Conservation (phyloP, 2,329 filamentous ascomycete genomes). For the Fonsecaea nubica region DNA sequence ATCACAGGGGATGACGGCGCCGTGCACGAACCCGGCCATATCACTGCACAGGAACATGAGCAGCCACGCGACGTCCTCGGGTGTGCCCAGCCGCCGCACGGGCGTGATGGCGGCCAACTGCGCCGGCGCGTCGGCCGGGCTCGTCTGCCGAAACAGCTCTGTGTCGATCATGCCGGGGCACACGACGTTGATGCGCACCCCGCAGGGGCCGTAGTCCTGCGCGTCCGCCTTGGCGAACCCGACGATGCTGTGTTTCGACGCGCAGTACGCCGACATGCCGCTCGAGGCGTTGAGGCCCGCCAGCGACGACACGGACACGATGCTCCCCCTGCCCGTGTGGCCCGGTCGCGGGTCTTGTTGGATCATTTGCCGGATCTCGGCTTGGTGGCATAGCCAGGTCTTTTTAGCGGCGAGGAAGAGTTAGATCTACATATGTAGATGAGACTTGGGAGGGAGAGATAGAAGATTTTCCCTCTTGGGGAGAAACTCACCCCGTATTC, state of each 20-base stretch:
- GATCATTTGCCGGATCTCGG: slow-evolving; percentile 55
- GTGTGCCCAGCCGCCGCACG: neutral
- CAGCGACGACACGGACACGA: slow-evolving; percentile 62
- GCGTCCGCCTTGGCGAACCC: slow-evolving; percentile 52
- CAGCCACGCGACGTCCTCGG: slow-evolving; percentile 10
- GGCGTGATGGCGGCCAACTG: slow-evolving; percentile 13
- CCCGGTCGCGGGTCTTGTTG: slow-evolving; percentile 49
- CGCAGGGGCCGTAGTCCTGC: slow-evolving; percentile 43
- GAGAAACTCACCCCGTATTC: slow-evolving; percentile 51
- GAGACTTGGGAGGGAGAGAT: neutral
- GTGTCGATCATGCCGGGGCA: slow-evolving; percentile 53
- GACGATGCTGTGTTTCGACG: slow-evolving; percentile 52
- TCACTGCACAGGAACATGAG: slow-evolving; percentile 10
- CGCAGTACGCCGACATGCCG: slow-evolving; percentile 49
- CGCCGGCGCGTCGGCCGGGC: slow-evolving; percentile 14
- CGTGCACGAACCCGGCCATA: slow-evolving; percentile 14
- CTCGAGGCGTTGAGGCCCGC: slow-evolving; percentile 56
- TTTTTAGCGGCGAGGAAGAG: neutral
- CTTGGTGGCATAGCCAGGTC: slow-evolving; percentile 55
- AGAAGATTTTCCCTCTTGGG: too few species aligned
- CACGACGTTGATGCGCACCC: slow-evolving; percentile 49
- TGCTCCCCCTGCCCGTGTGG: slow-evolving; percentile 49
- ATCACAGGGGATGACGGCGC: slow-evolving; percentile 18
- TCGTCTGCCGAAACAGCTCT: slow-evolving; percentile 18
- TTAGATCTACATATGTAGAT: neutral